A percentile compares a stretch with the other conserved stretches of the same genome.
phyloP scores from a whole-genome alignment of 116 monocot genomes.

The Trichopus zeylanicus region DNA sequence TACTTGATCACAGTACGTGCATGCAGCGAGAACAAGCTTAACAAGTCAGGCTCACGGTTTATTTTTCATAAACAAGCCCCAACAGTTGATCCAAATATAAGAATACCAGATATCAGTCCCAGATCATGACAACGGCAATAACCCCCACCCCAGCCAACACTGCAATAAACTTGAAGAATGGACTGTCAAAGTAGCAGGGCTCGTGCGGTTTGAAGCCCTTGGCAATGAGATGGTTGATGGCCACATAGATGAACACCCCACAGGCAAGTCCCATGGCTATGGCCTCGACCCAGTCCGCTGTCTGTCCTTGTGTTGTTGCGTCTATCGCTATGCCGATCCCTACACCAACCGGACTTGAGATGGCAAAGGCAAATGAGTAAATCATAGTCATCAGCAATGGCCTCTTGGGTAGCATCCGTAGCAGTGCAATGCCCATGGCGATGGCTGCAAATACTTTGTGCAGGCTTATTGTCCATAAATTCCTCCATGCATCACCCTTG shows the following conservation, averaged over 20 bases:
- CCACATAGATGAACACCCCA: constrained; percentile 65
- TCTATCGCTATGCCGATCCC: constrained; percentile 64
- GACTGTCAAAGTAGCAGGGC: constrained; percentile 18
- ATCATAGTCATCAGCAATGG: constrained; percentile 25
- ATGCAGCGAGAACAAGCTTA: too few relatives aligned
- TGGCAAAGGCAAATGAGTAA: constrained; percentile 50
- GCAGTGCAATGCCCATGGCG: constrained; percentile 73
- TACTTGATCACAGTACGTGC: too few relatives aligned
- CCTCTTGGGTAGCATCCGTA: constrained; percentile 50
- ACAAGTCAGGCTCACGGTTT: too few relatives aligned
- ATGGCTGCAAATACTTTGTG: constrained; percentile 67
- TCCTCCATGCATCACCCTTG: constrained; percentile 44
- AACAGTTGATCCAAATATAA: too few relatives aligned
- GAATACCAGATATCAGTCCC: constrained; percentile 28
- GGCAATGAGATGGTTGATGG: constrained; percentile 58
- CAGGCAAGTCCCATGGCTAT: constrained; percentile 67
- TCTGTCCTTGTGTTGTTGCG: constrained; percentile 33
- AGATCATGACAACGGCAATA: constrained; percentile 53
- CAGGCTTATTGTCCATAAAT: constrained; percentile 53
- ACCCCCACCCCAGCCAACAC: constrained; percentile 32
- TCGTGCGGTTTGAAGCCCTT: constrained; percentile 8
- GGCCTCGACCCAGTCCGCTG: constrained; percentile 57
- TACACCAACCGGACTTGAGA: constrained; percentile 65
- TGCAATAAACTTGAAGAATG: constrained; percentile 30
- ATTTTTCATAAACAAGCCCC: too few relatives aligned